Percentiles rank a stretch among this genome's conserved stretches.
phyloP scores from a whole-genome alignment of 768 basidiomycete genomes.

The Macrocybe gigantea region DNA sequence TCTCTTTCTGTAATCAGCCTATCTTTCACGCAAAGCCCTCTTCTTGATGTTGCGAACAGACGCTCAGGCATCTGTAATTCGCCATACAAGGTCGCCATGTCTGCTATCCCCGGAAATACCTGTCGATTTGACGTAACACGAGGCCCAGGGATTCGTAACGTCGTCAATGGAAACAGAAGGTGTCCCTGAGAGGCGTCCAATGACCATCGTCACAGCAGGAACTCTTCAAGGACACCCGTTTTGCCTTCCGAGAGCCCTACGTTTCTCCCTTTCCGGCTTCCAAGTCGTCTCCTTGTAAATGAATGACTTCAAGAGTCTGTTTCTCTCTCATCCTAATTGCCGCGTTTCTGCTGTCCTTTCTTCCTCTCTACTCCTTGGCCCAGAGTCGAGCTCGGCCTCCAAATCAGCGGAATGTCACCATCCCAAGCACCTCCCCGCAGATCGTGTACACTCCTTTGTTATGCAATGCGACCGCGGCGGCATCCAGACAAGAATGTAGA shows the following conservation, averaged over 20 bases:
- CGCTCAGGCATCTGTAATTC: too few species aligned
- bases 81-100: too few species aligned
- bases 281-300: too few species aligned
- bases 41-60: too few species aligned
- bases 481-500: slow-evolving; percentile 24
- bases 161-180: slow-evolving; percentile 13
- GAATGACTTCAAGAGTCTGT: too few species aligned
- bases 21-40: too few species aligned
- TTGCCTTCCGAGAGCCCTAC: too few species aligned
- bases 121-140: slow-evolving; percentile 7
- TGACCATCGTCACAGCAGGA: too few species aligned
- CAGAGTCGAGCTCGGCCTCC: slow-evolving; percentile 7
- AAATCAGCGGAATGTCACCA: slow-evolving; percentile 28
- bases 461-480: slow-evolving; percentile 25
- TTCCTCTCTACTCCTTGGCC: slow-evolving; percentile 5
- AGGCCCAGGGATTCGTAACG: slow-evolving; percentile 3
- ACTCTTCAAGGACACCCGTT: too few species aligned
- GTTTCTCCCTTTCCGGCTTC: too few species aligned
- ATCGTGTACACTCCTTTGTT: slow-evolving; percentile 44
- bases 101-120: not conserved
- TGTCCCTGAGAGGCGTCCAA: slow-evolving; percentile 1
- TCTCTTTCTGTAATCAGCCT: too few species aligned
- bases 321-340: too few species aligned
- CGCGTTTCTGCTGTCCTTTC: not conserved
- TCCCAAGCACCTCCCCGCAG: slow-evolving; percentile 30